phyloP scores from a whole-genome alignment of 352 stramenopile species.

The Globisporangium sylvaticum region DNA sequence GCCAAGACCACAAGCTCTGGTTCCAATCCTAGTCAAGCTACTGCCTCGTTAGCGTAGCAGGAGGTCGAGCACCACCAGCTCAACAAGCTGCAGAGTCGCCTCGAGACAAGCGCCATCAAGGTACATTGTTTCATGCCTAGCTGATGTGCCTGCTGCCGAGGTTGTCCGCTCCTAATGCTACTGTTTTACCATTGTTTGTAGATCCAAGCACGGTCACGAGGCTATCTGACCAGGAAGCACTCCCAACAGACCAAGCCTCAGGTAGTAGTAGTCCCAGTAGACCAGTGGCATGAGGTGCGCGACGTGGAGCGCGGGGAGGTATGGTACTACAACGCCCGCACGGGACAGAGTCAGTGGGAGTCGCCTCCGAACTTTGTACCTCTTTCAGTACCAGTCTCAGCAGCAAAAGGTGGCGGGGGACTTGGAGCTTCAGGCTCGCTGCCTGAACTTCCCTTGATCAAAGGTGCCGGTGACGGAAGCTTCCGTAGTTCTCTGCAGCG shows the following conservation, averaged over 20 bases:
- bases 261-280: neutral
- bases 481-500: constrained; percentile 14
- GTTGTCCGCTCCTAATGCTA: neutral
- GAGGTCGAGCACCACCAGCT: constrained; percentile 19
- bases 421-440: constrained; percentile 16
- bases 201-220: constrained; percentile 65
- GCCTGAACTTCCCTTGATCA: constrained; percentile 22
- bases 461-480: neutral
- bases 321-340: constrained; percentile 81
- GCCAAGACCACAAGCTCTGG: neutral
- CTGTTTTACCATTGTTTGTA: constrained; percentile 11
- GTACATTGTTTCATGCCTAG: constrained; percentile 8
- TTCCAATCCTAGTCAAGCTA: constrained; percentile 1
- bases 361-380: constrained; percentile 25
- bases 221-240: constrained; percentile 42
- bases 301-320: constrained; percentile 63
- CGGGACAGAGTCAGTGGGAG: constrained; percentile 76
- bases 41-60: neutral
- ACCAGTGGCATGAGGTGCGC: constrained; percentile 69
- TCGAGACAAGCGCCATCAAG: constrained; percentile 48
- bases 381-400: neutral
- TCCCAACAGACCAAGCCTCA: constrained; percentile 10
- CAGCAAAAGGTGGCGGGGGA: neutral
- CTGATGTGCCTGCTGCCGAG: neutral
- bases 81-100: constrained; percentile 29